A percentile compares a stretch with the other conserved stretches of the same genome.
Conservation (phyloP, 2,329 filamentous ascomycete species). For the Stachybotrys elegans region DNA sequence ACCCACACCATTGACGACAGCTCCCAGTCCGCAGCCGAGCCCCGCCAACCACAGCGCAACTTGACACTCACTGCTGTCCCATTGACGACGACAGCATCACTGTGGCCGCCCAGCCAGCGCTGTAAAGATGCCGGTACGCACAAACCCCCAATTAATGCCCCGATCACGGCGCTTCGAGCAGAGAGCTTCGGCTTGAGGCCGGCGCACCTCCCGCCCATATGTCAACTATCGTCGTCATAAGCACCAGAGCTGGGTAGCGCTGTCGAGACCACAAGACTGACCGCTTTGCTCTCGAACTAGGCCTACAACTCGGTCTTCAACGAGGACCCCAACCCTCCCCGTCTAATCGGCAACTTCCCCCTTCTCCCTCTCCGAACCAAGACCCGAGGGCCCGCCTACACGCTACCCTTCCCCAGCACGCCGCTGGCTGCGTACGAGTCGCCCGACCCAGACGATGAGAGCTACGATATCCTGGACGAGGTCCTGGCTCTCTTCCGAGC, state of each 20-base stretch:
- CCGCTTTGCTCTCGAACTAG: constrained; percentile 36
- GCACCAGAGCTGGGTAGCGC: neutral
- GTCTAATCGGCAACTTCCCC: constrained; percentile 80
- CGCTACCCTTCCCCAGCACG: constrained; percentile 58
- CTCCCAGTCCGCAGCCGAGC: constrained; percentile 8
- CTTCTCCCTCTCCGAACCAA: constrained; percentile 91
- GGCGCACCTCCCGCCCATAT: too few relatives aligned
- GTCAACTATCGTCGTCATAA: constrained; percentile 11
- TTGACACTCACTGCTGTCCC: neutral
- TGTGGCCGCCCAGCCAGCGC: constrained; percentile 13
- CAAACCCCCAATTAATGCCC: constrained; percentile 2
- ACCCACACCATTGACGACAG: constrained; percentile 11
- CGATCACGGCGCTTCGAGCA: constrained; percentile 1
- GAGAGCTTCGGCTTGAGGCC: too few relatives aligned
- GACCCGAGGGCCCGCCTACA: constrained; percentile 90
- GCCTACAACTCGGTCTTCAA: constrained; percentile 98
- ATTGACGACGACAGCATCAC: constrained; percentile 13
- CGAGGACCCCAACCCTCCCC: constrained; percentile 63
- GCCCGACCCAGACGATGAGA: constrained; percentile 80
- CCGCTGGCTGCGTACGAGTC: constrained; percentile 56
- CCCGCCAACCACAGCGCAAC: constrained; percentile 9
- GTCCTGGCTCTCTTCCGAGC: constrained; percentile 88
- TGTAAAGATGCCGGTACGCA: constrained; percentile 43
- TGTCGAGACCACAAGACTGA: constrained; percentile 13
- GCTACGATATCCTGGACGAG: constrained; percentile 95